Percentiles rank a stretch among this genome's conserved stretches.
Conservation (phyloP, 2,329 filamentous ascomycete species). For the Sarocladiaceae sp. region DNA sequence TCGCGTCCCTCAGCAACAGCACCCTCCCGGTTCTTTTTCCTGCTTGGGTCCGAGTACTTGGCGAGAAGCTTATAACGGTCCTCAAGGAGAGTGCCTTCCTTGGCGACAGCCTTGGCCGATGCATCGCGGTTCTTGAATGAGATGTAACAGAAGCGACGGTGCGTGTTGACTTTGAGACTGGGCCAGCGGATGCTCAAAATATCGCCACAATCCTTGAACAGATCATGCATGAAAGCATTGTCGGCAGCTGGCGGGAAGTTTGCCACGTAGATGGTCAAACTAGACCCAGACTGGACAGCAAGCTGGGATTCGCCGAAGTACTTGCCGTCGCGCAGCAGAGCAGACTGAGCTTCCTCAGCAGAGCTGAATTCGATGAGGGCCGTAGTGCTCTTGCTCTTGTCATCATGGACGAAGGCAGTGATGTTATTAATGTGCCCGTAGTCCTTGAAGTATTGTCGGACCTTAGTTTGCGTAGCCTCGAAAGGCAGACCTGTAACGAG, state of each 20-base stretch:
- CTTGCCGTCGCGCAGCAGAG: conserved; percentile 77
- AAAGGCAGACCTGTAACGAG: conserved; percentile 73
- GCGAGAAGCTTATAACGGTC: conserved; percentile 65
- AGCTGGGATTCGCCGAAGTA: conserved; percentile 71
- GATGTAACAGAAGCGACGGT: conserved; percentile 91
- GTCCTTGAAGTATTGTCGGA: conserved; percentile 88
- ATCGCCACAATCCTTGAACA: conserved; percentile 74
- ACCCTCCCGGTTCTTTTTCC: conserved; percentile 74
- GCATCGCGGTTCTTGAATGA: conserved; percentile 72
- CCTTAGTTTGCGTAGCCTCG: conserved; percentile 64
- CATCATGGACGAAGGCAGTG: conserved; percentile 57
- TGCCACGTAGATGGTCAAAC: conserved; percentile 80
- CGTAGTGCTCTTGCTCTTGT: conserved; percentile 55
- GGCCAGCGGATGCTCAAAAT: conserved; percentile 86
- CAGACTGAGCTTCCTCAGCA: conserved; percentile 74
- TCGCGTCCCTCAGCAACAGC: conserved; percentile 85
- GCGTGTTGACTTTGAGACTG: conserved; percentile 82
- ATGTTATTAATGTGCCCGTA: conserved; percentile 82
- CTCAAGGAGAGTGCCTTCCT: conserved; percentile 68
- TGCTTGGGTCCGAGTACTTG: conserved; percentile 78
- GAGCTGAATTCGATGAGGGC: conserved; percentile 84
- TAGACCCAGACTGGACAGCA: conserved; percentile 67
- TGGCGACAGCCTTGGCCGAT: conserved; percentile 65
- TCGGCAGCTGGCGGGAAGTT: conserved; percentile 82
- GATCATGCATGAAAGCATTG: conserved; percentile 60